A percentile compares a stretch with the other conserved stretches of the same genome.
These are phyloP conservation scores for Juncus effusus DNA, from an alignment of 176 grass and related monocot species.

Conservation along the genomic window DNA sequence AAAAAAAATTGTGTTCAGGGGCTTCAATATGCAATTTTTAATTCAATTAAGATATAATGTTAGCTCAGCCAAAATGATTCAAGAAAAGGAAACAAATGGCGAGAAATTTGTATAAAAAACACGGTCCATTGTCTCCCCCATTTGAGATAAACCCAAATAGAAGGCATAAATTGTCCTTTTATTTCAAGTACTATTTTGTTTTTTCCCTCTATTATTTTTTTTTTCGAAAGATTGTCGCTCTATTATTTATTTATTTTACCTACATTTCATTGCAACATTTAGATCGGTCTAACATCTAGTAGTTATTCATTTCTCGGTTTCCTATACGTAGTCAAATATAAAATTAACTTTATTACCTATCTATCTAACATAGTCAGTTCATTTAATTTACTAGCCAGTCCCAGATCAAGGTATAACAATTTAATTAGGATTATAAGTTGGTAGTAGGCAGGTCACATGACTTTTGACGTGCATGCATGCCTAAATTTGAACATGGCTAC, in stretches of 20 bases:
- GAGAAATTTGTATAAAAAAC: slow-evolving; percentile 3
- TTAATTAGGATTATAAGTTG: not conserved
- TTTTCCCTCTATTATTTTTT: not conserved
- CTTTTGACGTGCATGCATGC: slow-evolving; percentile 3
- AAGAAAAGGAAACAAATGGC: not conserved
- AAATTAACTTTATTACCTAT: too few species aligned
- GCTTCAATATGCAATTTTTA: too few species aligned
- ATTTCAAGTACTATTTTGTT: slow-evolving; percentile 8
- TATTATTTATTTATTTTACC: not conserved
- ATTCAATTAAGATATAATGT: too few species aligned
- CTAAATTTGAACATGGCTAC: not conserved
- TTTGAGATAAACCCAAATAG: not conserved
- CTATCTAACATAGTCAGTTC: too few species aligned
- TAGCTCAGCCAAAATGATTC: not conserved
- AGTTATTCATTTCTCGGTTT: too few species aligned
- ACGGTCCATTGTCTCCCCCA: slow-evolving; percentile 15
- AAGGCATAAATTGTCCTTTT: slow-evolving; percentile 4
- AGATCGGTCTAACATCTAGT: not conserved
- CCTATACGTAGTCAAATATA: too few species aligned
- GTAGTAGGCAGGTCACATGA: slow-evolving; percentile 1
- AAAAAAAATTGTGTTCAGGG: too few species aligned
- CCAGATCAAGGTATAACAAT: not conserved
- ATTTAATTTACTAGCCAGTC: too few species aligned
- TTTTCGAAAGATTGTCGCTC: too few species aligned
- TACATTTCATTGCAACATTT: not conserved